Percentiles rank a stretch among this genome's conserved stretches.
These are phyloP conservation scores for Edaphochlamys debaryana DNA, from an alignment of 139 green algal genomes.

Conservation along the genomic window DNA sequence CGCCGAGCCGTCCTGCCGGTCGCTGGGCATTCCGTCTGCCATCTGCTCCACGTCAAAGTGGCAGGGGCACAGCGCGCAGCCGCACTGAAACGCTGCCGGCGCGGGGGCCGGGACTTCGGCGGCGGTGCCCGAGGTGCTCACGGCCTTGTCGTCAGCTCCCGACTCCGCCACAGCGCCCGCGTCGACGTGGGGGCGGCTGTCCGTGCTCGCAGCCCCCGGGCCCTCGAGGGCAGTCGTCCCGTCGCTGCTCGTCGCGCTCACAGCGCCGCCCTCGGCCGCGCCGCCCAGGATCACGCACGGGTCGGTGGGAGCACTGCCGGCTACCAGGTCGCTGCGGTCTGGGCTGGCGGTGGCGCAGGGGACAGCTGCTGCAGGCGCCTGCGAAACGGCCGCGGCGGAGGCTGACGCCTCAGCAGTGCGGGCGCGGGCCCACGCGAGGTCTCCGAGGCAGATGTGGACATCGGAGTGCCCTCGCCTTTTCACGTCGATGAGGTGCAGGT, in stretches of 20 bases:
- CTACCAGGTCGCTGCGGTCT: neutral
- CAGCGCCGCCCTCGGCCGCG: neutral
- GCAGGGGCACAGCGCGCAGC: conserved; percentile 19
- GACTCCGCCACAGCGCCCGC: no score
- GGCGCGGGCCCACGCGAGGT: neutral
- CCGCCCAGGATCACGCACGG: neutral
- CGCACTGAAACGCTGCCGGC: neutral
- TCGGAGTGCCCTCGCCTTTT: conserved; percentile 21
- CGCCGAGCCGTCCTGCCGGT: neutral
- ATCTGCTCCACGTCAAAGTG: neutral
- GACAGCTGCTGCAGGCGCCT: neutral
- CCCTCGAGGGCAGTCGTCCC: neutral
- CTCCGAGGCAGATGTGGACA: conserved; percentile 21
- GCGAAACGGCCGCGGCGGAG: neutral
- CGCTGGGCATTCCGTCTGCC: no score
- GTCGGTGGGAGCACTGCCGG: neutral
- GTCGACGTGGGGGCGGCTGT: no score
- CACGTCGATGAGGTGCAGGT: conserved; percentile 15
- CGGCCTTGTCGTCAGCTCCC: neutral
- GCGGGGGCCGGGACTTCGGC: neutral
- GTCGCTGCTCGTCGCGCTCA: conserved; percentile 25
- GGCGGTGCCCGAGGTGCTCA: neutral
- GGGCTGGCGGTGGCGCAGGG: neutral
- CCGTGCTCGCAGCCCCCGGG: no score
- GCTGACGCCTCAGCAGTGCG: neutral